Evolutionary conservation across 805 yeast species (phyloP), one percentile per base, ranked within the genome.

Genomic region (Candida morakotiae): DNA sequence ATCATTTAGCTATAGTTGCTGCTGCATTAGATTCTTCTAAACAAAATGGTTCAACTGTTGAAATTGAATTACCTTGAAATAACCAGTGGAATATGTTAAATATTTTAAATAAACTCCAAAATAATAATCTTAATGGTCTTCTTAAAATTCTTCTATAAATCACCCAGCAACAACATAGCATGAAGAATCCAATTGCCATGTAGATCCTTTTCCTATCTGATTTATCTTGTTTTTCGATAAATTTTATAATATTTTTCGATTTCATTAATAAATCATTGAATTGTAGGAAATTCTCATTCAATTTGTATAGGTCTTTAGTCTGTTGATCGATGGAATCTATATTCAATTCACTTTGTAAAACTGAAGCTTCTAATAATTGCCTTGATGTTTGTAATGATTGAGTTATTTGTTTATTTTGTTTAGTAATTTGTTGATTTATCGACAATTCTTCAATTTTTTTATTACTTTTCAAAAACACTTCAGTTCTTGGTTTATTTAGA

Each of bases 1-100:
- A 89, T 61, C 98, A 91, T 60, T 77, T 89, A 58, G 96, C 96
- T 5, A 75, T 87, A 48, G 78, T 91, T 40, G 95, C 78, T 39
- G 98, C 96, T 19, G 84, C 86, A 42, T 62, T 91, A 25, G 81
- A 83, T 46, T 81, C 93, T 41, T 76, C 87, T 26, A 48, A 64
- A 13, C 60, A 70, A 23, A 64, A 71, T 39, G 86, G 85, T 51
- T 57, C 61, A 35, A 56, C 70, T 31, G 75, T 77, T 20, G 59
- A 54, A 35, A 75, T 79, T 23, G 77, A 70, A 48, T 47, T 35
- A 20, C 51, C 52, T 13, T 52, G 41, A 19, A 26, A 22, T 11
- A 55, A 24, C 59, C 60, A 56, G 16, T 37, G 38, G 23, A 53
- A 43, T 4, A 56, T 42, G 16, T 56, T 40, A 38, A 71, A 55